Base-by-base conservation (phyloP, 225 moss, liverwort and hornwort genomes). In the Anthoceros angustus region DNA sequence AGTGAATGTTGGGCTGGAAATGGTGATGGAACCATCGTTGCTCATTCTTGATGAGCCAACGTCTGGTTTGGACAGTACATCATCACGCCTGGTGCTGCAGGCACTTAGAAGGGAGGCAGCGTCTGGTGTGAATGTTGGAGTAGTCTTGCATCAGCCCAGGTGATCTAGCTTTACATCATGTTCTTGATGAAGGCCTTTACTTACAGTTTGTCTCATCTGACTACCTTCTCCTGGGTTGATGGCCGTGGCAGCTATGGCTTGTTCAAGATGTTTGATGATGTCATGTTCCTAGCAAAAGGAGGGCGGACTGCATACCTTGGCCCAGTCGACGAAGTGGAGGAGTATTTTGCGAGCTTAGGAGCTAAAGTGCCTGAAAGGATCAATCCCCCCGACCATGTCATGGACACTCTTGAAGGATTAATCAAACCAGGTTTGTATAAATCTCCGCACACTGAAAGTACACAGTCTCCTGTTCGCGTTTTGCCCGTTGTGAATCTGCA, bases 121-220 rank as follows among this genome's bases (percentile, higher is more conserved):
- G 24, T 68, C 84, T 81, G 94, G 90, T 43, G 94, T 94, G 42
- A 94, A 90, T 69, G 90, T 94, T 5, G 81, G 81, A 48, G 84
- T 94, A 12, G 90, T 94, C 26, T 83, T 94, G 42, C 94, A 94
- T 75, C 94, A 94, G 69, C 93, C 93, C n/a, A 94, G 93, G 93
- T 88, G 77, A 20, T 50, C 40, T 16, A 55, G 16, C 50, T 21
- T 55, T 71, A 48, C 38, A 21, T 23, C 9, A 6, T 32, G 9
- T 15, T 0, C 43, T 61, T 25, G 39, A 43, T n/a, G 3, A 49
- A 21, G 42, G 11, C 40, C 32, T 6, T 16, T 61, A 15, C 61
- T 8, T 62, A 62, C 40, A 20, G 43, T 32, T 0, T 25, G 25
- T 25, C 50, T 39, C 9, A 68, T 25, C n/a, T n/a, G 25, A n/a